These are phyloP conservation scores for Alternaria ethzedia DNA, from an alignment of 2,329 filamentous ascomycete species.

Conservation along the genomic window DNA sequence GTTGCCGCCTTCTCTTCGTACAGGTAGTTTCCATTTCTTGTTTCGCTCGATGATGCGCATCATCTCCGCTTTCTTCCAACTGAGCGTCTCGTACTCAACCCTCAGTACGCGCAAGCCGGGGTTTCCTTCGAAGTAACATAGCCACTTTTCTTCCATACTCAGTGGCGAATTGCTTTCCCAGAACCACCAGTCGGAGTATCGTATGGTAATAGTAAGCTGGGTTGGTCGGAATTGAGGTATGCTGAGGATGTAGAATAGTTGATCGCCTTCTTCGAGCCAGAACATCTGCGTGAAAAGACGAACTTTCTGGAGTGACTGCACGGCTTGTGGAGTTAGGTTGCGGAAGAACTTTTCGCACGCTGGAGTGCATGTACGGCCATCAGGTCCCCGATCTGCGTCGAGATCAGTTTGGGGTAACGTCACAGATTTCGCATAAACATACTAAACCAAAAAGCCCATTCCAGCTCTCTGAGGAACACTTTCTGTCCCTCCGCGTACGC, in stretches of 20 bases:
- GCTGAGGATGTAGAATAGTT: neutral
- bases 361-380: neutral
- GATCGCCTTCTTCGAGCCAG: slow-evolving; percentile 8
- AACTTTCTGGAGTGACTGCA: slow-evolving; percentile 9
- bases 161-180: slow-evolving; percentile 98
- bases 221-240: slow-evolving; percentile 6
- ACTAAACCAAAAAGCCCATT: slow-evolving; percentile 16
- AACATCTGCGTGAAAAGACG: slow-evolving; percentile 18
- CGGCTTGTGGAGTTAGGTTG: neutral
- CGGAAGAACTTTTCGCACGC: slow-evolving; percentile 7
- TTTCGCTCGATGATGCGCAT: slow-evolving; percentile 16
- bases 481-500: slow-evolving; percentile 12
- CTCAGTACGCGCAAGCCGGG: slow-evolving; percentile 6
- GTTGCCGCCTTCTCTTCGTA: neutral
- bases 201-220: slow-evolving; percentile 54
- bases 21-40: slow-evolving; percentile 13
- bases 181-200: slow-evolving; percentile 63
- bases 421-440: neutral
- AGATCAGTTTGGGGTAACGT: neutral
- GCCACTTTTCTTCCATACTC: slow-evolving; percentile 6
- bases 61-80: slow-evolving; percentile 17
- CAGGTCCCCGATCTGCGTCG: slow-evolving; percentile 9
- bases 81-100: slow-evolving; percentile 21
- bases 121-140: slow-evolving; percentile 2
- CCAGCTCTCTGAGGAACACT: slow-evolving; percentile 10